These are phyloP conservation scores for Ilex aquifolium DNA, from an alignment of 257 asterid genomes.

Conservation along the genomic window DNA sequence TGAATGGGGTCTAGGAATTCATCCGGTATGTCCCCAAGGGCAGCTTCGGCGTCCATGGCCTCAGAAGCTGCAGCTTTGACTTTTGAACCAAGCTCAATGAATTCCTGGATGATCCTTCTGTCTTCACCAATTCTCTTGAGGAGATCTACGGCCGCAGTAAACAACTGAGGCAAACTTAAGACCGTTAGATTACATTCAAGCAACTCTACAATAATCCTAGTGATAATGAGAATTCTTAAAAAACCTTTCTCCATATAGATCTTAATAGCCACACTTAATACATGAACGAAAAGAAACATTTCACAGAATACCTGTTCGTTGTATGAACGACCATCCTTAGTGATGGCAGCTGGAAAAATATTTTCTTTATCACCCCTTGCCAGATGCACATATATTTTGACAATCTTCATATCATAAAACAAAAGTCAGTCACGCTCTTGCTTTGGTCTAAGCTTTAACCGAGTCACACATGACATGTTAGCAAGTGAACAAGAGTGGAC, in stretches of 20 bases:
- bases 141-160: conserved; percentile 77
- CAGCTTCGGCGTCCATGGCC: conserved; percentile 93
- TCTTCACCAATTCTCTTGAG: conserved; percentile 79
- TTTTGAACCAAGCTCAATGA: conserved; percentile 72
- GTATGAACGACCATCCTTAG: conserved; percentile 96
- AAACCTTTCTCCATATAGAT: background rate
- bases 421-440: too few species aligned
- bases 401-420: conserved; percentile 45
- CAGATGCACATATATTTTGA: conserved; percentile 72
- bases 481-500: too few species aligned
- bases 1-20: conserved; percentile 98
- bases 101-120: conserved; percentile 59
- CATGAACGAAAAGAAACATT: background rate
- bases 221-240: background rate
- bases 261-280: background rate
- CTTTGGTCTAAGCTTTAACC: too few species aligned
- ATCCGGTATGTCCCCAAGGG: conserved; percentile 95
- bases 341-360: conserved; percentile 74
- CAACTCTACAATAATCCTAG: background rate
- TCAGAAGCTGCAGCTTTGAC: conserved; percentile 74
- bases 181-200: conserved; percentile 5
- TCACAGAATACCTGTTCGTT: conserved; percentile 59
- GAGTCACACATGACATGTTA: too few species aligned
- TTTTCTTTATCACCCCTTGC: conserved; percentile 77
- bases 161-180: conserved; percentile 44